Evolutionary conservation across 1,284 basidiomycete genomes (phyloP), one percentile per base, ranked within the genome.

Genomic region (Ganoderma resinaceum): DNA sequence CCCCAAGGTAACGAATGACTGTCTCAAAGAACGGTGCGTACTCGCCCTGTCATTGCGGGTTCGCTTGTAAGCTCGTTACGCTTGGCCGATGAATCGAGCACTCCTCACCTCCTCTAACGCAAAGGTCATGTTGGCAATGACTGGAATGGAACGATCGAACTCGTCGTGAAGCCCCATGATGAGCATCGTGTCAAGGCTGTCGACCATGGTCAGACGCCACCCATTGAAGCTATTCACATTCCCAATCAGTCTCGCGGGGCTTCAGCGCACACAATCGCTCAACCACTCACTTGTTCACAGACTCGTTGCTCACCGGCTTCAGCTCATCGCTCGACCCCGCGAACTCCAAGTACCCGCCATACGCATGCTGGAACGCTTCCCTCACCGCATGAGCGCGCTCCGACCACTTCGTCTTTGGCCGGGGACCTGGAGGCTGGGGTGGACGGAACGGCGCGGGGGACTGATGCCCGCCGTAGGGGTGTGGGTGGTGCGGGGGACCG

Each of bases 161-260:
- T 94, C 89, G n/a, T 89, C 84, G 26, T 87, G 80, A 14, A 91
- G 80, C 59, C 84, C 87, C 86, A 92, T 88, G 70, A 93, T 82
- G 74, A 92, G 88, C 78, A 96, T 88, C 0, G 93, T 95, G 76
- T 95, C 93, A 62, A 95, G 82, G 1, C 87, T 85, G 75, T 93
- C 91, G 67, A 93, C 86, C 60, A 94, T 85, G 0, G 91, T 90
- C 0, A 94, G 87, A 49, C 91, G 91, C 94, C 94, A 95, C 43
- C 92, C 89, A 75, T 90, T 89, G 74, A 89, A 86, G 72, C 87
- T 89, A 46, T 5, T 14, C 23, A 12, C 14, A 20, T 42, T 33
- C 23, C 33, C 43, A 4, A 18, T 55, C 26, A 29, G 18, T 55
- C 16, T 31, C 52, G 9, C 46, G 37, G 23, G 14, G 16, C n/a